Evolutionary conservation across 164 flowering plant species (phyloP).

Genomic region (Vitis amurensis): DNA sequence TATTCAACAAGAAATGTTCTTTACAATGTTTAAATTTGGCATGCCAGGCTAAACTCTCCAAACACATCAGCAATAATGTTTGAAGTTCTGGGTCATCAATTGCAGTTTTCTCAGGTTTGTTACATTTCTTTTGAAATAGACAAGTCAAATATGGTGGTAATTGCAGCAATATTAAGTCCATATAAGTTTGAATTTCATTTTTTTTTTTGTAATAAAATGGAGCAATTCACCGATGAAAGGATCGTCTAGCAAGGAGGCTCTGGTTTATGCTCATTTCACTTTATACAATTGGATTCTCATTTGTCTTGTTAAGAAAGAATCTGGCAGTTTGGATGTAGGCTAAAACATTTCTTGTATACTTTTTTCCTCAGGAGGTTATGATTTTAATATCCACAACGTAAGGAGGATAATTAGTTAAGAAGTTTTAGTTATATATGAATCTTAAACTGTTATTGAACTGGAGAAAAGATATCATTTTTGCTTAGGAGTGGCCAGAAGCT

Average conservation of each 20-base stretch:
- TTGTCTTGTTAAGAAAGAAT: background rate
- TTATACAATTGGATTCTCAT: background rate
- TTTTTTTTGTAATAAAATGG: background rate
- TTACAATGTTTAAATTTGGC: constrained; percentile 1
- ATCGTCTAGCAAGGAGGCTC: background rate
- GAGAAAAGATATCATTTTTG: background rate
- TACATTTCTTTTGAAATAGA: background rate
- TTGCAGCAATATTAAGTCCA: background rate
- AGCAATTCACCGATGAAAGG: background rate
- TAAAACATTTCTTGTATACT: background rate
- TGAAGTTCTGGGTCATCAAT: constrained; percentile 72
- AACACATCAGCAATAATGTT: constrained; percentile 55
- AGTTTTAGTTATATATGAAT: background rate
- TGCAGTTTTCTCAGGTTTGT: constrained; percentile 76
- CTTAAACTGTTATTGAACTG: background rate
- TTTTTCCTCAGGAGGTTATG: background rate
- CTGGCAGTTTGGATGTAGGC: background rate
- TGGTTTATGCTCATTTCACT: background rate
- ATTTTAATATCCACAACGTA: background rate
- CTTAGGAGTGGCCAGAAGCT: no score
- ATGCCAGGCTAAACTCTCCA: constrained; percentile 70
- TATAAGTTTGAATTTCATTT: background rate
- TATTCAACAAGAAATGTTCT: background rate
- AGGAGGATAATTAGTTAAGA: background rate
- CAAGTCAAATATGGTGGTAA: background rate